Evolutionary conservation across 75 land plant species (phyloP), one percentile per base, ranked within the genome.

Genomic region (Sequoiadendron giganteum): DNA sequence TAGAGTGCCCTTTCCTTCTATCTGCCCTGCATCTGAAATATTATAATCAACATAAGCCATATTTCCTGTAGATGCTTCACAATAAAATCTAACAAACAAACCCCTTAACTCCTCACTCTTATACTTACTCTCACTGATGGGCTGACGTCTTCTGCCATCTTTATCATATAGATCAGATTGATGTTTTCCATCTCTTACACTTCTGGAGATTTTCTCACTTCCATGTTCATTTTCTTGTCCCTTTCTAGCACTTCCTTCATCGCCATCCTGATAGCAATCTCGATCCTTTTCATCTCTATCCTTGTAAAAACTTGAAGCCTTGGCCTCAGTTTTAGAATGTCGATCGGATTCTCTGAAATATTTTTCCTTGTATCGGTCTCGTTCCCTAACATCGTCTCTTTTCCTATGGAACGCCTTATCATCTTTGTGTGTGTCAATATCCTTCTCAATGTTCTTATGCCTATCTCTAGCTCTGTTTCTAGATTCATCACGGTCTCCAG

Each of bases 391-490:
- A 86, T 87, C 88, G 21, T 77, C 30, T 56, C 56, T 85, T 78
- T 86, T 93, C 85, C 68, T 93, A 81, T 86, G 93, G 38, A 85
- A 86, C 76, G 75, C 88, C 47, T 49, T 88, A n/a, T 87, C 75
- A 43, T 90, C 86, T 83, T 90, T 88, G 40, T 85, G 70, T 58
- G 38, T 56, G 82, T 87, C 90, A 5, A 49, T 8, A 32, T 90
- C 91, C 88, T 87, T 89, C 9, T 76, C 52, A 15, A 86, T 39
- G 21, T 65, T 89, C 72, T 86, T 86, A 54, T 86, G 8, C 52
- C 45, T 70, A 43, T 87, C 91, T 88, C 87, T 90, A 4, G 30
- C 54, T 70, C 72, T 83, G 43, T 81, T 18, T 36, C 18, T 70
- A 78, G 68, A 39, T 43, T 61, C 75, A 36, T 85, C 86, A 58